phyloP scores from a whole-genome alignment of 768 basidiomycete species.

The Lentinula raphanica region DNA sequence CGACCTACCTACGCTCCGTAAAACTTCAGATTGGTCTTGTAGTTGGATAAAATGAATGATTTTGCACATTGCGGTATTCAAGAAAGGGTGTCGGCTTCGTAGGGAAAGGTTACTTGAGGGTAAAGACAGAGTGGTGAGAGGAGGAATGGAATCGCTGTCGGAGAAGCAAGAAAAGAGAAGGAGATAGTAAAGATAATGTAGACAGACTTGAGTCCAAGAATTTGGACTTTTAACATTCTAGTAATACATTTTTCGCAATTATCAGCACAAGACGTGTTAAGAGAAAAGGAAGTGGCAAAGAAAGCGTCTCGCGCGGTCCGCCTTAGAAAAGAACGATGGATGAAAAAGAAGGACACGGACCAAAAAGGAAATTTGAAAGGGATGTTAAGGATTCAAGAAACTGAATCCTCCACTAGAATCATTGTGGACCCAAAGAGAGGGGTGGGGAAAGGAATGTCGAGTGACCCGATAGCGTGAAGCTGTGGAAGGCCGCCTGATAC shows the following conservation, averaged over 20 bases:
- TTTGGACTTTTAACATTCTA: not conserved
- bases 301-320: conserved; percentile 4
- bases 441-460: conserved; percentile 26
- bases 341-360: not conserved
- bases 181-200: not conserved
- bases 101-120: not conserved
- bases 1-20: not conserved
- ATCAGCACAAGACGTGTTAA: conserved; percentile 2
- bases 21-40: not conserved
- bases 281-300: not conserved
- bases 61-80: not conserved
- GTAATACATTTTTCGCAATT: conserved; percentile 1
- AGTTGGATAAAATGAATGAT: not conserved
- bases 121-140: not conserved
- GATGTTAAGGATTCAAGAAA: not conserved
- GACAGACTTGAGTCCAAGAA: not conserved
- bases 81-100: not conserved
- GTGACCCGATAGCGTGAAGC: conserved; percentile 26
- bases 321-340: not conserved
- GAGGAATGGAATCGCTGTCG: not conserved
- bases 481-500: not conserved
- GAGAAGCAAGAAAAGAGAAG: not conserved
- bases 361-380: not conserved
- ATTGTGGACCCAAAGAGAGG: not conserved
- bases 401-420: not conserved